A percentile compares a stretch with the other conserved stretches of the same genome.
These are phyloP conservation scores for Panaeolus papilionaceus DNA, from an alignment of 768 basidiomycete genomes.

Conservation along the genomic window DNA sequence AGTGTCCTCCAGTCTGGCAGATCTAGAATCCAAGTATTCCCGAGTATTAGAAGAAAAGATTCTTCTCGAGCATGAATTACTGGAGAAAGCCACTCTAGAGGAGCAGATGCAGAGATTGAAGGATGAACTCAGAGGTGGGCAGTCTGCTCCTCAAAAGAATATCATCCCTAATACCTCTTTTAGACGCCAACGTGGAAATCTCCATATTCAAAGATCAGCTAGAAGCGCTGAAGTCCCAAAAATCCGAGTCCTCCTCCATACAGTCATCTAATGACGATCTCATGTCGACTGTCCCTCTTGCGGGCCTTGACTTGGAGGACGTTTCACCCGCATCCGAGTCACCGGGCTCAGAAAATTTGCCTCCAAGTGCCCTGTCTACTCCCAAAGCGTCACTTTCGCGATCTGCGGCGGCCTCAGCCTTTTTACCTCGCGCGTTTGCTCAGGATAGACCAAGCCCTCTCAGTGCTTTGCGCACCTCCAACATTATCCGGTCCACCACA, in stretches of 20 bases:
- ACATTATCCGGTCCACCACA: conserved; percentile 62
- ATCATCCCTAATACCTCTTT: conserved; percentile 23
- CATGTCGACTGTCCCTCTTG: conserved; percentile 30
- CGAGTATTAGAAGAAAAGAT: conserved; percentile 96
- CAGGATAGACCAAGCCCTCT: conserved; percentile 49
- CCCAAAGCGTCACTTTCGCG: conserved; percentile 44
- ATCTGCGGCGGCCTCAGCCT: conserved; percentile 48
- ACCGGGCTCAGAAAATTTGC: conserved; percentile 18
- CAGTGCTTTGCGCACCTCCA: conserved; percentile 49
- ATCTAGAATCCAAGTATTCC: conserved; percentile 89
- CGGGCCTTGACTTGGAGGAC: conserved; percentile 35
- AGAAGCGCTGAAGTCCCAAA: conserved; percentile 36
- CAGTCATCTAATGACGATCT: conserved; percentile 31
- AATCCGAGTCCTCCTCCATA: conserved; percentile 24
- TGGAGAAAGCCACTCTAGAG: conserved; percentile 89
- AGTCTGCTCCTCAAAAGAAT: conserved; percentile 2
- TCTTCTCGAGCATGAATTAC: conserved; percentile 91
- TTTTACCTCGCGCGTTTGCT: conserved; percentile 60
- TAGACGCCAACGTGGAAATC: conserved; percentile 88
- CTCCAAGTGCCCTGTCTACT: conserved; percentile 39
- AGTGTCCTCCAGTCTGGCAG: conserved; percentile 80
- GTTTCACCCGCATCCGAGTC: conserved; percentile 32
- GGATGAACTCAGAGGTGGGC: conserved; percentile 89
- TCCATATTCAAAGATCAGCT: conserved; percentile 84
- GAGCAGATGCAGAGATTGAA: conserved; percentile 90